A percentile compares a stretch with the other conserved stretches of the same genome.
Evolutionary conservation across 441 rosid species (phyloP).

Genomic region (Erodium texanum): DNA sequence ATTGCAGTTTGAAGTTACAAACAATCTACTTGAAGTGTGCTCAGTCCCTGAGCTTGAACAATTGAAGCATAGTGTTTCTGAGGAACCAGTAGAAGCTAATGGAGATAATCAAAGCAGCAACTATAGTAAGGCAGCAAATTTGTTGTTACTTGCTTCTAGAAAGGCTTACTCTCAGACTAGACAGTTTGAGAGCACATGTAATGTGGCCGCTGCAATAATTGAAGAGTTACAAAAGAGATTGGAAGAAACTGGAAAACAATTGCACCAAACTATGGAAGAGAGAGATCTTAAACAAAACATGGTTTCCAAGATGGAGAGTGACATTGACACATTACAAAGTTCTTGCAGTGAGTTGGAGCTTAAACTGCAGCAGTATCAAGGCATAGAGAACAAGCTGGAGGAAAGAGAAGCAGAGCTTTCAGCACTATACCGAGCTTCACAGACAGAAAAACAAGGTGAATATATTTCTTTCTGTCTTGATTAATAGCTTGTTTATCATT

Average conservation of each 20-base stretch:
- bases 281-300: conserved; percentile 39
- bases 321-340: conserved; percentile 38
- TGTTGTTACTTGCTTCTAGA: conserved; percentile 37
- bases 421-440: conserved; percentile 22
- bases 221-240: conserved; percentile 55
- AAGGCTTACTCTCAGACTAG: conserved; percentile 32
- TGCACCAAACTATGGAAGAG: conserved; percentile 41
- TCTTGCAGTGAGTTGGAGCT: conserved; percentile 41
- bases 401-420: conserved; percentile 51
- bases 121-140: conserved; percentile 32
- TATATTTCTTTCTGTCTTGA: background rate
- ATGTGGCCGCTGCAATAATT: conserved; percentile 41
- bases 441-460: conserved; percentile 41
- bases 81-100: conserved; percentile 28
- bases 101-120: conserved; percentile 25
- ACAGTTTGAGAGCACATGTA: conserved; percentile 48
- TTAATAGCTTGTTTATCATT: conserved; percentile 21
- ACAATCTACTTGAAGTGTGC: conserved; percentile 35
- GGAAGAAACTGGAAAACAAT: conserved; percentile 29
- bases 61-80: conserved; percentile 21
- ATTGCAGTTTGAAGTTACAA: conserved; percentile 48
- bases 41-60: conserved; percentile 42
- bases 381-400: conserved; percentile 42
- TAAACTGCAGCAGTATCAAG: conserved; percentile 38
- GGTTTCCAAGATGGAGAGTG: conserved; percentile 52